A percentile compares a stretch with the other conserved stretches of the same genome.
phyloP scores from a whole-genome alignment of 2,329 filamentous ascomycete species.

The Aureobasidium subglaciale region DNA sequence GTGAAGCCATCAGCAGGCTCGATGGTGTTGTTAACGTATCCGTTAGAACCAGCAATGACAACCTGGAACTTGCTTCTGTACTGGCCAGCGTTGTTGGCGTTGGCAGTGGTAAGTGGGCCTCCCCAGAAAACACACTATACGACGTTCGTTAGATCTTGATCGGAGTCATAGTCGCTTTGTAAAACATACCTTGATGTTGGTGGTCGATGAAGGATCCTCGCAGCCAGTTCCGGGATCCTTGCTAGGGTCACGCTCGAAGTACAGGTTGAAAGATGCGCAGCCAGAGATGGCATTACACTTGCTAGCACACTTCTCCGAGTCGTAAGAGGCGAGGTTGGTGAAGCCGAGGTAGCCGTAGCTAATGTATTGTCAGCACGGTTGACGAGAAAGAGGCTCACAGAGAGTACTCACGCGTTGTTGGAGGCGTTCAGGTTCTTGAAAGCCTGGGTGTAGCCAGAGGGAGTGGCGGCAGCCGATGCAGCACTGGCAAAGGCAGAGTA shows the following conservation, averaged over 20 bases:
- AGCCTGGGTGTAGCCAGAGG: slow-evolving; percentile 22
- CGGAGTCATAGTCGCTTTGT: neutral
- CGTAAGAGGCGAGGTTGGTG: slow-evolving; percentile 26
- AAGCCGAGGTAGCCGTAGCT: slow-evolving; percentile 26
- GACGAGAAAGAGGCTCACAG: neutral
- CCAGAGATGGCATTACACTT: slow-evolving; percentile 25
- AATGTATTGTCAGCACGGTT: neutral
- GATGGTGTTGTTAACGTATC: slow-evolving; percentile 25
- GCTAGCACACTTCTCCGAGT: slow-evolving; percentile 25
- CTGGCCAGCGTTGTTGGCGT: slow-evolving; percentile 19
- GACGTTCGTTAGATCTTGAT: neutral
- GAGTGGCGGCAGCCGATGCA: slow-evolving; percentile 22
- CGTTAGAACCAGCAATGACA: slow-evolving; percentile 28
- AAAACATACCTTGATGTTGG: slow-evolving; percentile 23
- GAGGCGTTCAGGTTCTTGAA: slow-evolving; percentile 23
- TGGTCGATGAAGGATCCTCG: slow-evolving; percentile 28
- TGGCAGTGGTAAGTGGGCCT: slow-evolving; percentile 14
- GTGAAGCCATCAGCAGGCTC: slow-evolving; percentile 21
- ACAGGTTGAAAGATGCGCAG: slow-evolving; percentile 31
- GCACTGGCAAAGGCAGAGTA: slow-evolving; percentile 19
- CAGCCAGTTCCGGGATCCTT: slow-evolving; percentile 27
- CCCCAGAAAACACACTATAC: slow-evolving; percentile 19
- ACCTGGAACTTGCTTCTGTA: slow-evolving; percentile 25
- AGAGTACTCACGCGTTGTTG: slow-evolving; percentile 10
- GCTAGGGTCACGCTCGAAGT: slow-evolving; percentile 31